A percentile compares a stretch with the other conserved stretches of the same genome.
Conservation (phyloP, 352 stramenopile species). For the Peronospora belbahrii region DNA sequence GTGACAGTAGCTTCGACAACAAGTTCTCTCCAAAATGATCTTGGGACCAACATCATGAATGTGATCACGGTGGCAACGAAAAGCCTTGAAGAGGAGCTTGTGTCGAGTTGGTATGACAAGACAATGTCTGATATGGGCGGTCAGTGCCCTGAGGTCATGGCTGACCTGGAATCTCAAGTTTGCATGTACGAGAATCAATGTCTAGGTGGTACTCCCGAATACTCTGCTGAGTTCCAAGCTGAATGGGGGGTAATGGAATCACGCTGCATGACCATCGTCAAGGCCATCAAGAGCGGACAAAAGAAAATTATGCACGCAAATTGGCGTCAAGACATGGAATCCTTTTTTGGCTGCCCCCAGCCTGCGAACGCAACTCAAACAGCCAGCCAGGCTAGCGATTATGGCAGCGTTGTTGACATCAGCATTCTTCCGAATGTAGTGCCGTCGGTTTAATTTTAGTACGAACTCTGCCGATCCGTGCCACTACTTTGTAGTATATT, state of each 20-base stretch:
- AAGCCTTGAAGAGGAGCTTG: slow-evolving; percentile 16
- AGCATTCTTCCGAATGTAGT: background rate
- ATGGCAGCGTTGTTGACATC: background rate
- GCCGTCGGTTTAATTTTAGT: background rate
- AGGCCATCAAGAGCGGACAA: slow-evolving; percentile 33
- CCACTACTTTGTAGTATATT: background rate
- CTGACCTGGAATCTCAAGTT: slow-evolving; percentile 43
- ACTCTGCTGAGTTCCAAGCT: slow-evolving; percentile 34
- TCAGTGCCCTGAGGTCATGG: slow-evolving; percentile 23
- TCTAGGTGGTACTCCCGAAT: slow-evolving; percentile 37
- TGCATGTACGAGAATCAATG: slow-evolving; percentile 50
- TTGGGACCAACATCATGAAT: slow-evolving; percentile 24
- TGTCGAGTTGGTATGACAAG: slow-evolving; percentile 36
- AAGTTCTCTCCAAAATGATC: slow-evolving; percentile 9
- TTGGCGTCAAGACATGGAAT: slow-evolving; percentile 35
- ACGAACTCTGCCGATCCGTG: too few species aligned
- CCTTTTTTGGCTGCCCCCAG: slow-evolving; percentile 35
- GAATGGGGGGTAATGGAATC: slow-evolving; percentile 32
- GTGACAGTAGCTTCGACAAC: too few species aligned
- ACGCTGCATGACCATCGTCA: slow-evolving; percentile 37
- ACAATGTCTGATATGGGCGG: slow-evolving; percentile 29
- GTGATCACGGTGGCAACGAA: slow-evolving; percentile 24
- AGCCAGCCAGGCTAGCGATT: background rate
- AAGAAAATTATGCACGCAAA: slow-evolving; percentile 18
- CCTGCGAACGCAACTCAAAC: slow-evolving; percentile 17